These are phyloP conservation scores for Dactylorhiza incarnata DNA, from an alignment of 106 monocot genomes.

Conservation along the genomic window DNA sequence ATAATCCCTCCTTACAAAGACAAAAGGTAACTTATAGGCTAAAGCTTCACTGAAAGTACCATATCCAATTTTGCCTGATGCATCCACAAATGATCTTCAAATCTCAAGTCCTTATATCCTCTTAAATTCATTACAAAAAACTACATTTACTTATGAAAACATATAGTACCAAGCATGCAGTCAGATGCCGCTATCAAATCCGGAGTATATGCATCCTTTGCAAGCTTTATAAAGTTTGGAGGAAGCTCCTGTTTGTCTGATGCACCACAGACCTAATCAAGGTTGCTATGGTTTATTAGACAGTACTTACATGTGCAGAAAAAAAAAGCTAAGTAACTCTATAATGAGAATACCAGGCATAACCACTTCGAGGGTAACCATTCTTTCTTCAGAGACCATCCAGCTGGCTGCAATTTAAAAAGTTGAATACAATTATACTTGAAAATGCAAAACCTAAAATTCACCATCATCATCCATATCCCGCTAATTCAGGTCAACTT, in stretches of 20 bases:
- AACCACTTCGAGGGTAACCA: slow-evolving; percentile 81
- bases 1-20: slow-evolving; percentile 88
- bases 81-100: background rate
- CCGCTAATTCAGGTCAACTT: no score
- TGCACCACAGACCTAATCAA: slow-evolving; percentile 73
- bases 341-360: slow-evolving; percentile 54
- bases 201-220: slow-evolving; percentile 86
- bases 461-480: background rate
- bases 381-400: slow-evolving; percentile 78
- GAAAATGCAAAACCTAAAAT: background rate
- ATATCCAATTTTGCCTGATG: slow-evolving; percentile 86
- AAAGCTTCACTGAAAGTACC: slow-evolving; percentile 86
- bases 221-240: slow-evolving; percentile 76
- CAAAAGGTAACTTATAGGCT: slow-evolving; percentile 80
- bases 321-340: background rate
- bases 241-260: slow-evolving; percentile 76
- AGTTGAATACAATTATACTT: background rate
- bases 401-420: slow-evolving; percentile 53
- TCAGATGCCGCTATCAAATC: slow-evolving; percentile 84
- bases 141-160: background rate
- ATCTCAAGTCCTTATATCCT: background rate
- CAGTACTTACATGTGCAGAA: background rate
- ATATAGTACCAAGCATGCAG: slow-evolving; percentile 79
- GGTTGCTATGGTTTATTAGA: background rate
- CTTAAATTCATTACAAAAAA: background rate